Evolutionary conservation across 1,284 basidiomycete species (phyloP).

Genomic region (Puccinia triticina): DNA sequence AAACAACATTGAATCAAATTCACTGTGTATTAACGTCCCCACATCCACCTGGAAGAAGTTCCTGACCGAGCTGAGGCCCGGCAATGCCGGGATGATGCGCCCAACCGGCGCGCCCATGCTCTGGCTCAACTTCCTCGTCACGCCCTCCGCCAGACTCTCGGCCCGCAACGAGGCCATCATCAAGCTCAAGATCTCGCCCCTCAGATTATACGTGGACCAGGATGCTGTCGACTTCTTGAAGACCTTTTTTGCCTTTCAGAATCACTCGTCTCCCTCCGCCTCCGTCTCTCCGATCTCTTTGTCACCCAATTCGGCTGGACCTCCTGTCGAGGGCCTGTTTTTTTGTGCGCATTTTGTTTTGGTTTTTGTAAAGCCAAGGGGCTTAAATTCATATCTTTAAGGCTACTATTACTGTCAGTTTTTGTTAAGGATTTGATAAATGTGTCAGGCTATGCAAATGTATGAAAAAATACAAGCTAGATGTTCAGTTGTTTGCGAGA

Average conservation of each 20-base stretch:
- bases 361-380: too few relatives aligned
- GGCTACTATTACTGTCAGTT: too few relatives aligned
- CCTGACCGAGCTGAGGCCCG: slow-evolving; percentile 77
- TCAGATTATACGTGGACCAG: slow-evolving; percentile 93
- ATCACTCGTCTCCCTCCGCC: slow-evolving; percentile 63
- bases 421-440: too few relatives aligned
- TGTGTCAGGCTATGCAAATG: too few relatives aligned
- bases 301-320: slow-evolving; percentile 57
- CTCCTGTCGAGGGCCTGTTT: slow-evolving; percentile 24
- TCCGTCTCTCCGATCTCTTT: slow-evolving; percentile 53
- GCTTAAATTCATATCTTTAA: too few relatives aligned
- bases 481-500: too few relatives aligned
- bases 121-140: slow-evolving; percentile 75
- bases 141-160: slow-evolving; percentile 71
- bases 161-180: slow-evolving; percentile 71
- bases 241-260: slow-evolving; percentile 84
- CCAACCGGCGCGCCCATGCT: slow-evolving; percentile 92
- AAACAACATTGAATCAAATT: too few relatives aligned
- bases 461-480: too few relatives aligned
- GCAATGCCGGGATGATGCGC: slow-evolving; percentile 78
- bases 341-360: too few relatives aligned
- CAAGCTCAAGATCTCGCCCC: slow-evolving; percentile 76
- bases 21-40: slow-evolving; percentile 94
- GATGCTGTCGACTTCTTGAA: slow-evolving; percentile 98
- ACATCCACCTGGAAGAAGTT: slow-evolving; percentile 99